Base-by-base conservation (phyloP, 352 stramenopile species). In the Pythium dissotocum region DNA sequence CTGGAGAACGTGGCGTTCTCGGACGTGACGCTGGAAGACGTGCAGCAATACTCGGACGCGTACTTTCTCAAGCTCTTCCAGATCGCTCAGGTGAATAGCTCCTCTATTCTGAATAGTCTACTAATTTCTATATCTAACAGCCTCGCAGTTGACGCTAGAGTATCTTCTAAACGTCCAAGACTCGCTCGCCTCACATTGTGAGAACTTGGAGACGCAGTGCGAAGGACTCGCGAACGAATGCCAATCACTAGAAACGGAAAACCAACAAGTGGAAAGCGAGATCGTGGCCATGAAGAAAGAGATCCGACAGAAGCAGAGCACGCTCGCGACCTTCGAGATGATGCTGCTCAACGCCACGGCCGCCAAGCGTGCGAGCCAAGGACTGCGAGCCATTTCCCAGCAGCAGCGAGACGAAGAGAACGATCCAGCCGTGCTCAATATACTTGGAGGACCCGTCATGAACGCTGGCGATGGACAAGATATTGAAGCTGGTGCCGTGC, bases 21-120 rank as follows among this genome's bases (percentile, higher is more conserved):
- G 14, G 87, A 95, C 60, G 82, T 95, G 26, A 93, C 87, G 7
- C 54, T 93, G 32, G 85, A 95, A 14, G 87, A 95, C 36, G 83
- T 95, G 9, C 78, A 95, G 69, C 83, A 92, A 35, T 95, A 91
- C 62, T 95, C 87, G 16, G 87, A 95, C 58, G 76, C 79, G 14
- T 93, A 95, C 63, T 95, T 95, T 58, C 78, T 95, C 35, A 95
- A 95, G 59, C 61, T 95, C 8, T 95, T 95, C 63, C 87, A 95
- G 66, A 89, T 95, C 63, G 79, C 87, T 4, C 85, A 94, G 80
- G 85, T 91, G n/a, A n/a, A n/a, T n/a, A n/a, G n/a, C n/a, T n/a
- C n/a, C n/a, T n/a, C n/a, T n/a, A n/a, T n/a, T n/a, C n/a, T n/a
- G n/a, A n/a, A n/a, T n/a, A n/a, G n/a, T n/a, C n/a, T n/a, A n/a